Base-by-base conservation (phyloP, 78 protist species). In the Dictyostelium purpureum region DNA sequence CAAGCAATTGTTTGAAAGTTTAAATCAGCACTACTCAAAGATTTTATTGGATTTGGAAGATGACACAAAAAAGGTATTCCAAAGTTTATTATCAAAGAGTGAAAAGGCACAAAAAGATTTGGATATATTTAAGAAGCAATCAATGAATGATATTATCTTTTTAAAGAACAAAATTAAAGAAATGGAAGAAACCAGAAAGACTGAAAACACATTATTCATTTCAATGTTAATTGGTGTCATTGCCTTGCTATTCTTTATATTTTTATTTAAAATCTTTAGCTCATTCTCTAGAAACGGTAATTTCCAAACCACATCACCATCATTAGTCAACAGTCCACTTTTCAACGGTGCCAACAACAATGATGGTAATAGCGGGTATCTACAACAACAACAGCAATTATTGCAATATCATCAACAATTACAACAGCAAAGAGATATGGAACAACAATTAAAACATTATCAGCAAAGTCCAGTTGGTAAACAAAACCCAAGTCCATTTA, bases 1-100 rank as follows among this genome's bases (percentile, higher is more conserved):
- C 40, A 54, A n/a, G 35, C 19, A 18, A 26, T 88, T 26, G 57
- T 16, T 38, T 88, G 24, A 56, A 43, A 21, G 38, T 35, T n/a
- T 33, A 57, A 75, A 3, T 16, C 51, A 16, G 28, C 5, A 28
- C 26, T 24, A 21, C 19, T 82, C 19, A 33, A 82, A 7, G 56
- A 52, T 14, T 38, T 82, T 12, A 57, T 66, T 6, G 35, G 43
- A 4, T 24, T 83, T 19, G 91, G 91, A 45, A 14, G 91, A 83
- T 12, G 57, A 56, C 24, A 70, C 56, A 45, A 38, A 43, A 24
- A 49, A 65, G 10, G 38, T 12, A n/a, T n/a, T n/a, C n/a, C n/a
- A n/a, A n/a, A n/a, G n/a, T n/a, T n/a, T n/a, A n/a, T n/a, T n/a
- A n/a, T n/a, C n/a, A n/a, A n/a, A n/a, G n/a, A n/a, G n/a, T n/a